Base-by-base conservation (phyloP, 345 rosid genomes). In the Lagerstroemia speciosa region DNA sequence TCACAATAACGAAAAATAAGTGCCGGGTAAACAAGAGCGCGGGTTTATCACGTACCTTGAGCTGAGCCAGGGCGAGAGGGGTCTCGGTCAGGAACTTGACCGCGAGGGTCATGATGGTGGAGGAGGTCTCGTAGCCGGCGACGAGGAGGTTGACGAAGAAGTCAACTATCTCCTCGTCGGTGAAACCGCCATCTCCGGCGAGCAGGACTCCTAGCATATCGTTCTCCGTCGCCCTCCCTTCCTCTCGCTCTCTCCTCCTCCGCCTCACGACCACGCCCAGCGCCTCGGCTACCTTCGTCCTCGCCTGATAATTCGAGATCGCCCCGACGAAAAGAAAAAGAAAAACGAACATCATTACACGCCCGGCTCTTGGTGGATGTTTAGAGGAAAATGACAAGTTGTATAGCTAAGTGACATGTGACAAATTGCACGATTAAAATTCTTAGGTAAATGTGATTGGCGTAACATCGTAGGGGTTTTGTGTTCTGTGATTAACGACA, bases 71-170 rank as follows among this genome's bases (percentile, higher is more conserved):
- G 70, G 99, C 98, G 15, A 80, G 75, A 68, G 98, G 98, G 24
- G 93, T 86, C 77, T 95, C 98, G 0, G 96, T 92, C n/a, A 92
- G 86, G 81, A 90, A 90, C 76, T 91, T 95, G 14, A 90, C 92
- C 67, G 98, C 99, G 3, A 95, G 97, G 65, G 99, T 95, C 98
- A 95, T 95, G 33, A 82, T 87, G 2, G 98, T 90, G 0, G 99
- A 89, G 6, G 98, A 92, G 29, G 99, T 95, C 77, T 95, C 99
- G 68, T 95, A 92, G 67, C 97, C 99, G 12, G 98, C 98, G n/a
- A 95, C 98, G 0, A 95, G 84, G 57, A 95, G 41, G 41, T 97
- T 96, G 64, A 95, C 78, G 80, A 95, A 27, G 78, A 95, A 95
- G 74, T 95, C 99, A 14, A 89, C 98, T 1, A 95, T 90, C 73